These are phyloP conservation scores for Hypomyces rosellus DNA, from an alignment of 2,329 filamentous ascomycete genomes.

Conservation along the genomic window DNA sequence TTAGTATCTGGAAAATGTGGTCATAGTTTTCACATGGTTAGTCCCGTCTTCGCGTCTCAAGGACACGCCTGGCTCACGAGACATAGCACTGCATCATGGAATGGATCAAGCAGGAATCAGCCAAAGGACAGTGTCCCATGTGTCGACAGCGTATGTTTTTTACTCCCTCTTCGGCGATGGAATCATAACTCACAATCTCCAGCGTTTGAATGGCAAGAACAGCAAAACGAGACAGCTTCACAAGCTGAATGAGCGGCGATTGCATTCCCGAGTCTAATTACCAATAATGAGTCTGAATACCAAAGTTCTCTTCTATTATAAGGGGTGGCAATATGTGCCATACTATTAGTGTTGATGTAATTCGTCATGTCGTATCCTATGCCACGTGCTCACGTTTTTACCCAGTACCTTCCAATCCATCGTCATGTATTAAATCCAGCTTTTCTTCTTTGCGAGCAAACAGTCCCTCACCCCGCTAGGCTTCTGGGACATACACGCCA, in stretches of 20 bases:
- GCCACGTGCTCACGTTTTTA: not conserved
- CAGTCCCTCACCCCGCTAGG: constrained; percentile 25
- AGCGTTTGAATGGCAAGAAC: constrained; percentile 39
- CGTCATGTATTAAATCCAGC: not conserved
- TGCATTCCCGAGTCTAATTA: not conserved
- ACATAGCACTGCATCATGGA: constrained; percentile 84
- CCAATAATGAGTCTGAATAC: too few species aligned
- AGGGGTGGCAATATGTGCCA: too few species aligned
- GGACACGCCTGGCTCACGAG: not conserved
- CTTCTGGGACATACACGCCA: constrained; percentile 57
- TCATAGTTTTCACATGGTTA: constrained; percentile 95
- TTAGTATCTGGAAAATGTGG: constrained; percentile 92
- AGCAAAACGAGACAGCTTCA: constrained; percentile 25
- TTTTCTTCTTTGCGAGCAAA: constrained; percentile 9
- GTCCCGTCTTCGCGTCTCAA: constrained; percentile 15
- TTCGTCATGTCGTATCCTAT: not conserved
- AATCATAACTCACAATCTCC: not conserved
- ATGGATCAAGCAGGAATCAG: constrained; percentile 93
- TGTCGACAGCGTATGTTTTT: constrained; percentile 73
- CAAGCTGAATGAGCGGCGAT: constrained; percentile 20
- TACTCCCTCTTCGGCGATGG: too few species aligned
- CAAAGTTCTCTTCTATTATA: too few species aligned
- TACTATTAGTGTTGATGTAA: too few species aligned
- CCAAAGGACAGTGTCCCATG: constrained; percentile 95
- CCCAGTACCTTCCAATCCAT: not conserved